These are phyloP conservation scores for Skeletonema menzelii DNA, from an alignment of 108 stramenopile genomes.

Conservation along the genomic window DNA sequence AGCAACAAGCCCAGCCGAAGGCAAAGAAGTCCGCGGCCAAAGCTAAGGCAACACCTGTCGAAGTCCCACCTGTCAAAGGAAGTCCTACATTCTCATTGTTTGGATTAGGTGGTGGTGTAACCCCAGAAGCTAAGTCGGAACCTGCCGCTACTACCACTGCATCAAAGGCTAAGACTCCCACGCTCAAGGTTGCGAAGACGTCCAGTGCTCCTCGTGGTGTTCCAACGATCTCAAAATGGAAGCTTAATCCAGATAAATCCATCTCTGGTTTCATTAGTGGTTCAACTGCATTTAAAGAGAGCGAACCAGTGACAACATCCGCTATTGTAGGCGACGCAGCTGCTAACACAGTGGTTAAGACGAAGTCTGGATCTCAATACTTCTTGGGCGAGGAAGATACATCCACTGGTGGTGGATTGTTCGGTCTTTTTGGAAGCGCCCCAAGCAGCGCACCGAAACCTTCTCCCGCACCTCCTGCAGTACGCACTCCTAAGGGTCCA, in stretches of 20 bases:
- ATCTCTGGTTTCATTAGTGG: constrained; percentile 58
- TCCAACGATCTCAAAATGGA: constrained; percentile 62
- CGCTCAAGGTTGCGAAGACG: constrained; percentile 4
- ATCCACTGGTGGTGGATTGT: constrained; percentile 1
- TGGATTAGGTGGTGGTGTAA: constrained; percentile 28
- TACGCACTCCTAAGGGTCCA: not conserved
- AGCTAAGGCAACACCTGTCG: not conserved
- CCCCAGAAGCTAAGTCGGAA: not conserved
- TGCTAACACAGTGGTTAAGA: constrained; percentile 41
- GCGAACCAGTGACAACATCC: constrained; percentile 52
- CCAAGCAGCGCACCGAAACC: constrained; percentile 2
- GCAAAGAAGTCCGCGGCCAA: not conserved
- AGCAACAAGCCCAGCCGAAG: constrained; percentile 14
- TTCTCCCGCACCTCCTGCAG: not conserved
- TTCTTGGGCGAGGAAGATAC: constrained; percentile 21
- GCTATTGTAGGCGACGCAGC: constrained; percentile 38
- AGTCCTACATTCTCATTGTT: constrained; percentile 54
- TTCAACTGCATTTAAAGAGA: constrained; percentile 50
- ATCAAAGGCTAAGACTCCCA: not conserved
- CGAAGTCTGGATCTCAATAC: constrained; percentile 56
- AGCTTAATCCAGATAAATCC: constrained; percentile 46
- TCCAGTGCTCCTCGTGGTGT: constrained; percentile 44
- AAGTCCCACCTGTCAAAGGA: constrained; percentile 34
- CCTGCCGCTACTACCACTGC: not conserved
- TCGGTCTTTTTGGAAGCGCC: constrained; percentile 13